A percentile compares a stretch with the other conserved stretches of the same genome.
Conservation (phyloP, 163 green algal species). For the Chlamydomonas reinhardtii region DNA sequence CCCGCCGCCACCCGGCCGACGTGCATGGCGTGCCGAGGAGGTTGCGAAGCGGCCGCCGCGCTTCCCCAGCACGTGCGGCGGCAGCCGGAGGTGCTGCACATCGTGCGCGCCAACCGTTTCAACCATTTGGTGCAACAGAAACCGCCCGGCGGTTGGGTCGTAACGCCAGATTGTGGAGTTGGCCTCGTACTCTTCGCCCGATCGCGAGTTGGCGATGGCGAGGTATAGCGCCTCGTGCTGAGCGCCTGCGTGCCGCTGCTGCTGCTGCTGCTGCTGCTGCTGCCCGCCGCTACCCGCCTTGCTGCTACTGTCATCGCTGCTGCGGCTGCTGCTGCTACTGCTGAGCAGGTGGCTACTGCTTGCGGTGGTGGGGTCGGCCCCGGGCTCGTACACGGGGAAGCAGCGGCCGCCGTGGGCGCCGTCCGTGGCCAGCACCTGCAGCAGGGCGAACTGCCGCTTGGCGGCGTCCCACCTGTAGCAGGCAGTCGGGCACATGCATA, state of each 20-base stretch:
- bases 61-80: too few species aligned
- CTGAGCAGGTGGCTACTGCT: background rate
- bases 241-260: background rate
- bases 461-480: slow-evolving; percentile 6
- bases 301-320: background rate
- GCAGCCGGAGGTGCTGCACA: slow-evolving; percentile 7
- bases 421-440: slow-evolving; percentile 11
- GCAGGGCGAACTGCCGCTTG: slow-evolving; percentile 23
- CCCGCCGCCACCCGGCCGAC: background rate
- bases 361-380: background rate
- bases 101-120: slow-evolving; percentile 23
- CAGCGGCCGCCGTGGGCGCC: slow-evolving; percentile 37
- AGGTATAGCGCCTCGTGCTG: background rate
- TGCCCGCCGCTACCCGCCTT: background rate
- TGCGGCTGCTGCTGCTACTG: background rate
- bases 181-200: slow-evolving; percentile 1
- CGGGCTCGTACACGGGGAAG: background rate
- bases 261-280: background rate
- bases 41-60: background rate
- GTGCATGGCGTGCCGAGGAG: background rate
- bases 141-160: background rate
- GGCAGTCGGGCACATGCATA: too few species aligned
- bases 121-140: slow-evolving; percentile 33
- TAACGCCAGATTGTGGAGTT: slow-evolving; percentile 32
- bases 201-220: slow-evolving; percentile 22